A percentile compares a stretch with the other conserved stretches of the same genome.
Evolutionary conservation across 495 filamentous ascomycete species (phyloP).

Genomic region (Lasiosphaeria miniovina): DNA sequence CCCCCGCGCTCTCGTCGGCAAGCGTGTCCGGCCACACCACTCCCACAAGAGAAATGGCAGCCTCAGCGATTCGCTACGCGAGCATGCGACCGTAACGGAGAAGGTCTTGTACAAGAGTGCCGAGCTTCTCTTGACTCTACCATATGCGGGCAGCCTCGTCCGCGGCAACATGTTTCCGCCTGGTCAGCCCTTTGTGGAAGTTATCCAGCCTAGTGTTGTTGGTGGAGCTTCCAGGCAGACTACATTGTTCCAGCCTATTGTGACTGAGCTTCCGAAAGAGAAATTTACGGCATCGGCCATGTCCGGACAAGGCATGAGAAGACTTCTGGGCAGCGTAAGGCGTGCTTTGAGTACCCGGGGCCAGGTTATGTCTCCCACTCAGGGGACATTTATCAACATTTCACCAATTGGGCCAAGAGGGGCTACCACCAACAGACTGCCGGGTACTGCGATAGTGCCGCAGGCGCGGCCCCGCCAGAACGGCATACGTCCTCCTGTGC

Average conservation of each 20-base stretch:
- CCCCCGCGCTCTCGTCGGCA: conserved; percentile 51
- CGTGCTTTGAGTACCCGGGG: conserved; percentile 76
- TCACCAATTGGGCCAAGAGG: conserved; percentile 50
- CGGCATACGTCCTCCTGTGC: conserved; percentile 42
- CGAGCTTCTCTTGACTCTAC: conserved; percentile 59
- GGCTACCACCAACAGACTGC: conserved; percentile 49
- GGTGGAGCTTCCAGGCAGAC: conserved; percentile 39
- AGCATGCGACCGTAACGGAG: conserved; percentile 56
- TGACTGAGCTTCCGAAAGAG: conserved; percentile 35
- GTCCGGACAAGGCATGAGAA: conserved; percentile 70
- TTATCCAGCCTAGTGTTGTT: conserved; percentile 55
- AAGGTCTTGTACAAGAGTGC: conserved; percentile 47
- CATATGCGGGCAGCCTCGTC: conserved; percentile 79
- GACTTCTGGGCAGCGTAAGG: conserved; percentile 80
- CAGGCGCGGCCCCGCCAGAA: conserved; percentile 47
- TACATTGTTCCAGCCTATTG: conserved; percentile 46
- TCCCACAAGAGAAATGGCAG: conserved; percentile 53
- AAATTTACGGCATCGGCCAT: conserved; percentile 47
- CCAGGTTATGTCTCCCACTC: conserved; percentile 44
- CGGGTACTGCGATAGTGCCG: conserved; percentile 53
- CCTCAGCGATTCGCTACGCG: conserved; percentile 81
- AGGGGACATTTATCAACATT: conserved; percentile 48
- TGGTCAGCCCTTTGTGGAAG: conserved; percentile 69
- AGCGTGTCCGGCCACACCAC: conserved; percentile 46
- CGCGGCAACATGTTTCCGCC: conserved; percentile 78